phyloP scores from a whole-genome alignment of 768 basidiomycete genomes.

The Tulasnella sp. region DNA sequence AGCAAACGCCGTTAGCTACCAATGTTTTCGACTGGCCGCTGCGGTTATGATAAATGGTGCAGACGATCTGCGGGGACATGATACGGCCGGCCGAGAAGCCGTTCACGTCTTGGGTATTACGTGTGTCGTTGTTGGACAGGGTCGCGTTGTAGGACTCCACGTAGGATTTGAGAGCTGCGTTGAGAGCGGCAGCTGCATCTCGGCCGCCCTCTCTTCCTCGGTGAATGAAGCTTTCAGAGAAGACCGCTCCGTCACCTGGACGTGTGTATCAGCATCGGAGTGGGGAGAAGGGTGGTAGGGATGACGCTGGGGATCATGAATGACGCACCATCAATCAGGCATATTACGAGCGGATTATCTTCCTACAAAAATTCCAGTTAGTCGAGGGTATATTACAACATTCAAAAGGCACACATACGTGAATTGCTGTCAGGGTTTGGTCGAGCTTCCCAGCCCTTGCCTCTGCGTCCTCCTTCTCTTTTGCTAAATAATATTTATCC shows the following conservation, averaged over 20 bases:
- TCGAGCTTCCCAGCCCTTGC: too few relatives aligned
- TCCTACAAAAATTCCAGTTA: background rate
- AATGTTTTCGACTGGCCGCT: background rate
- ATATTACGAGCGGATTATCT: background rate
- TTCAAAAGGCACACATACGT: too few relatives aligned
- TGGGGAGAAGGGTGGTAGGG: background rate
- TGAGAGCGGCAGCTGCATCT: slow-evolving; percentile 1
- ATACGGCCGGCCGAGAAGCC: background rate
- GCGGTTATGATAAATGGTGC: slow-evolving; percentile 4
- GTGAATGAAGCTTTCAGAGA: background rate
- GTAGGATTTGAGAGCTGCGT: background rate
- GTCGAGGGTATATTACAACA: too few relatives aligned
- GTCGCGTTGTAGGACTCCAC: background rate
- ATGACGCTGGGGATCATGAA: too few relatives aligned
- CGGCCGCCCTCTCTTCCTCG: slow-evolving; percentile 14
- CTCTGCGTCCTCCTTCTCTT: too few relatives aligned
- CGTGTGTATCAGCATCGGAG: background rate
- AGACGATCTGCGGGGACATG: slow-evolving; percentile 1
- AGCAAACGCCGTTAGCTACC: background rate
- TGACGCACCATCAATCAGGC: background rate
- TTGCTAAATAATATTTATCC: too few relatives aligned
- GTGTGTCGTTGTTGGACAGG: too few relatives aligned
- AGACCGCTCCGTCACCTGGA: slow-evolving; percentile 5
- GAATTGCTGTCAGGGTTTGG: too few relatives aligned
- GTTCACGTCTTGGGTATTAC: background rate